Conservation (phyloP, 805 yeast genomes). For the Hanseniaspora osmophila region DNA sequence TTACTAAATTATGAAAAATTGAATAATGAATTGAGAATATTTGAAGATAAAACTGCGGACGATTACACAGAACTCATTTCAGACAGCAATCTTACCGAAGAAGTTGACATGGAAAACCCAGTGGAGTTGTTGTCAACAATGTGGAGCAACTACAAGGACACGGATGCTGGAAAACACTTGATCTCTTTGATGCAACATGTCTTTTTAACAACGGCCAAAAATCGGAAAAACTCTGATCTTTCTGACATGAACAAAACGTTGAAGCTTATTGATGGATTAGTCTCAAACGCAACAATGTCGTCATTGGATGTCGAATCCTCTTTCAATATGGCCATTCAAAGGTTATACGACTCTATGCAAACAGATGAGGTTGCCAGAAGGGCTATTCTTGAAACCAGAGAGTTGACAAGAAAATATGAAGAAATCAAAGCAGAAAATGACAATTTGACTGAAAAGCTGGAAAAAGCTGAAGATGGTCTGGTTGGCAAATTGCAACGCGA, state of each 20-base stretch:
- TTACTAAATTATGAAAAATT: conserved; percentile 47
- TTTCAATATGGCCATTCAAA: conserved; percentile 68
- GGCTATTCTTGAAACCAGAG: conserved; percentile 50
- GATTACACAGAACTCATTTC: conserved; percentile 20
- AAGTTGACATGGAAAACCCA: conserved; percentile 43
- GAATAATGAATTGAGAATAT: conserved; percentile 52
- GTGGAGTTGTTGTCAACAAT: conserved; percentile 45
- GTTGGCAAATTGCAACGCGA: conserved; percentile 55
- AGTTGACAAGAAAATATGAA: conserved; percentile 38
- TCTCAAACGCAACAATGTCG: conserved; percentile 49
- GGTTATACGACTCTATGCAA: conserved; percentile 58
- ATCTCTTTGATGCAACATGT: conserved; percentile 32
- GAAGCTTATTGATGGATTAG: conserved; percentile 55
- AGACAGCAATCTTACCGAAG: conserved; percentile 13
- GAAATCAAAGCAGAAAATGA: conserved; percentile 39
- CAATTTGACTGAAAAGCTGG: conserved; percentile 48
- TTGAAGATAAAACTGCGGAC: conserved; percentile 30
- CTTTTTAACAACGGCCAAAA: conserved; percentile 18
- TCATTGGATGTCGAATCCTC: conserved; percentile 42
- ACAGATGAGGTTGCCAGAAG: conserved; percentile 82
- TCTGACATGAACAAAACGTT: conserved; percentile 20
- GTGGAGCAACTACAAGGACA: conserved; percentile 36
- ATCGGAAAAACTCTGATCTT: conserved; percentile 15
- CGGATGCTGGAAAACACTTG: conserved; percentile 37
- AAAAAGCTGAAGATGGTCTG: conserved; percentile 71